These are phyloP conservation scores for Auricularia sp. DNA, from an alignment of 768 basidiomycete genomes.

Conservation along the genomic window DNA sequence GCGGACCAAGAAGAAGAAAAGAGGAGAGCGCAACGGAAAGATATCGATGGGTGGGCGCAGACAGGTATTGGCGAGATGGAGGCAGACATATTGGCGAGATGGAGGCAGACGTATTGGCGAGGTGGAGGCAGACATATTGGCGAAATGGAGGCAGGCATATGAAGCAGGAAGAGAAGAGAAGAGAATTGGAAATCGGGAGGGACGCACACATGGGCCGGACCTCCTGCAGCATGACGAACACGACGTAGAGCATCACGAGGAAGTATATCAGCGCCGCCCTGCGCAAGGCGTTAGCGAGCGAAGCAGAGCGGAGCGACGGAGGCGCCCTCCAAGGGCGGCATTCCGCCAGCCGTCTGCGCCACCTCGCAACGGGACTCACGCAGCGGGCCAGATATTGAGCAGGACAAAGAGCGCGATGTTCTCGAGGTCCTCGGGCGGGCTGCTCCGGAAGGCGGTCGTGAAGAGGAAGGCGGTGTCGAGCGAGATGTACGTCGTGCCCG, in stretches of 20 bases:
- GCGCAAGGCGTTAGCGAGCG: neutral
- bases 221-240: slow-evolving; percentile 68
- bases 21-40: too few species aligned
- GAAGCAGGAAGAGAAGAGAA: too few species aligned
- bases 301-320: neutral
- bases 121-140: neutral
- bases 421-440: slow-evolving; percentile 44
- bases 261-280: slow-evolving; percentile 65
- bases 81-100: too few species aligned
- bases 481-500: slow-evolving; percentile 69
- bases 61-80: neutral
- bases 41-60: too few species aligned
- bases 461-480: slow-evolving; percentile 71
- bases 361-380: slow-evolving; percentile 32
- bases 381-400: slow-evolving; percentile 69
- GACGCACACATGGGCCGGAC: slow-evolving; percentile 54
- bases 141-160: too few species aligned
- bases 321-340: neutral
- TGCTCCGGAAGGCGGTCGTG: slow-evolving; percentile 33
- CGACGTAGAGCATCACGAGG: slow-evolving; percentile 69
- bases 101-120: neutral
- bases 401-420: slow-evolving; percentile 75
- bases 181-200: neutral
- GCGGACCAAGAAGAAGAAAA: too few species aligned
- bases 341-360: neutral